These are phyloP conservation scores for Phytophthora pseudosyringae DNA, from an alignment of 352 stramenopile species.

Conservation along the genomic window DNA sequence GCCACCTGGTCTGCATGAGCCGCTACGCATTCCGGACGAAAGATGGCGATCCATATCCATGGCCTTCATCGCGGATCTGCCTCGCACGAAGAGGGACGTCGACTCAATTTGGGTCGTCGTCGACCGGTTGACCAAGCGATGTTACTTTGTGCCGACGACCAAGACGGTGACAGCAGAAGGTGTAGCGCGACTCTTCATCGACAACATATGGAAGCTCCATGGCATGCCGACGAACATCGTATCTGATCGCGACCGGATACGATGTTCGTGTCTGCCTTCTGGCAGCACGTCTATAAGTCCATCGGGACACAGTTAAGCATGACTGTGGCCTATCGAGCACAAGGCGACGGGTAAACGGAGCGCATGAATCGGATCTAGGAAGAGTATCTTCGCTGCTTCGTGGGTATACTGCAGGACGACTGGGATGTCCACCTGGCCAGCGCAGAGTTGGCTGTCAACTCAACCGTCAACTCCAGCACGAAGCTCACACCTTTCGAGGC, in stretches of 20 bases:
- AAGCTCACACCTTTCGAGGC: too few species aligned
- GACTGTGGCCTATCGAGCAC: not conserved
- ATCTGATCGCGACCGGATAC: not conserved
- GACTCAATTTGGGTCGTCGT: slow-evolving; percentile 2
- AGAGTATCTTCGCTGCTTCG: too few species aligned
- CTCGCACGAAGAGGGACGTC: not conserved
- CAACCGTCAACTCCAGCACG: too few species aligned
- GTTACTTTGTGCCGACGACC: not conserved
- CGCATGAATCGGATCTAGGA: too few species aligned
- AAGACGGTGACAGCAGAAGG: slow-evolving; percentile 16
- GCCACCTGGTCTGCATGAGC: too few species aligned
- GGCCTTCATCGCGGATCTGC: not conserved
- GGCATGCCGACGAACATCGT: not conserved
- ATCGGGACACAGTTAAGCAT: not conserved
- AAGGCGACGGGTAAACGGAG: too few species aligned
- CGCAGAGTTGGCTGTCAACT: too few species aligned
- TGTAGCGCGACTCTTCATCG: too few species aligned
- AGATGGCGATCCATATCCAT: not conserved
- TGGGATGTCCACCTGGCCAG: too few species aligned
- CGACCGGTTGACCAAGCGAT: slow-evolving; percentile 16
- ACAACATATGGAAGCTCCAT: not conserved
- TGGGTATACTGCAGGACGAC: too few species aligned
- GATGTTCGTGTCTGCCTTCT: not conserved
- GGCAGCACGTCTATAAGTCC: not conserved
- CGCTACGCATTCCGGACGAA: slow-evolving; percentile 10